Base-by-base conservation (phyloP, 169 alveolate genomes). In the Neospora caninum region DNA sequence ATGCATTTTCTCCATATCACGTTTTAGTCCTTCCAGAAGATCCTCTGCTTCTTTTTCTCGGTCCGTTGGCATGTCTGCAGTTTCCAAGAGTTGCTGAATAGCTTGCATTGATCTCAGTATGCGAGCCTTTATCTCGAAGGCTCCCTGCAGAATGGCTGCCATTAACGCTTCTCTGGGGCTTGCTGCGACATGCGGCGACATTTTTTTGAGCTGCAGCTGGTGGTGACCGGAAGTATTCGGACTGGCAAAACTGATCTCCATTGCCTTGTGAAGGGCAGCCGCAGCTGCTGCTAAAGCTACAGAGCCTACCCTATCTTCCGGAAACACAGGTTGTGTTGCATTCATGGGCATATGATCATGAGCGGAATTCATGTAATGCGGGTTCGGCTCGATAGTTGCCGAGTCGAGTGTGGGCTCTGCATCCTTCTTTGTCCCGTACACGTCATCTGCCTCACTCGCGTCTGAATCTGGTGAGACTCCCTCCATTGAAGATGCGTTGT, bases 101-200 rank as follows among this genome's bases (percentile, higher is more conserved):
- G 54, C 67, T 31, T 82, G 89, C 54, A 82, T 82, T 31, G 89
- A 36, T 13, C 39, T 42, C 42, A 82, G 0, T 39, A 82, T 82
- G 89, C 67, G 89, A 49, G 41, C 67, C 67, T 82, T 82, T 41
- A 82, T 82, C 2, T 82, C 89, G 89, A 82, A 42, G 67, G 89
- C 89, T 18, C 89, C 89, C 27, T 82, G n/a, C 13, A 82, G 89
- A 20, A 43, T 41, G n/a, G 89, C 89, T 16, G 64, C 67, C 36
- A 82, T 39, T 82, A 82, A 13, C 69, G 89, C 89, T 0, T 82
- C 70, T 42, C 89, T 39, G 10, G 89, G 58, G 31, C 89, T 45
- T 18, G 31, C 67, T 22, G 29, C n/a, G 36, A 41, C 49, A 36
- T 80, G 88, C 67, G 89, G 13, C 22, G 34, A 25, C 42, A 22